Evolutionary conservation across 1,284 basidiomycete species (phyloP), one percentile per base, ranked within the genome.

Genomic region (Pseudozyma flocculosa): DNA sequence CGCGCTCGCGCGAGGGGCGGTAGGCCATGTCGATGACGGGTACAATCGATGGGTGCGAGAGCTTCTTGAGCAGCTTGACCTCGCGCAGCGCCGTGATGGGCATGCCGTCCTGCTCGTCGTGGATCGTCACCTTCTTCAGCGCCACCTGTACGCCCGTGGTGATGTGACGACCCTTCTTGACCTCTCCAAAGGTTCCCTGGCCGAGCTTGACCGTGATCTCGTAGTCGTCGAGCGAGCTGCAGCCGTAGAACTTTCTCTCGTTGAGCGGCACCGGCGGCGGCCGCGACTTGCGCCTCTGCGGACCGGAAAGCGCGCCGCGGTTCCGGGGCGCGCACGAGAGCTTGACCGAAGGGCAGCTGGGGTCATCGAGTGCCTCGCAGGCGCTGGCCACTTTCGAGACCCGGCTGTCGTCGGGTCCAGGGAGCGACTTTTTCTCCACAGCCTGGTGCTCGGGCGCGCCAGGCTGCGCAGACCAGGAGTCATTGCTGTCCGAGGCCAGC

Each of bases 71-170:
- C 51, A 97, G 90, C 78, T 94, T 94, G 81, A 98, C 97, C 80
- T 99, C 95, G n/a, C 95, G 87, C 15, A 97, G 82, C 7, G 95
- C 93, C 1, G 95, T 98, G 32, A 97, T 89, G 2, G 92, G 92
- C 80, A 95, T 89, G 46, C 92, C 94, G 78, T 93, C 91, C 74
- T 92, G 92, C 79, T 93, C 90, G 66, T 92, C 92, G 78, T 97
- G 92, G 84, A 97, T 92, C 43, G 94, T 83, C 59, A 98, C 93
- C 45, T 90, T 86, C 78, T 99, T 99, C 43, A 98, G 80, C 2
- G 94, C 94, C 8, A 98, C 92, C 0, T 83, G 79, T 8, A 80
- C 82, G 1, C 85, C 84, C 0, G 85, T 87, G 4, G 62, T 42
- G 43, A 68, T 55, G 40, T 76, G 63, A 23, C 70, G 50, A 3